Base-by-base conservation (phyloP, 176 grass and related monocot species). In the Juncus inflexus region DNA sequence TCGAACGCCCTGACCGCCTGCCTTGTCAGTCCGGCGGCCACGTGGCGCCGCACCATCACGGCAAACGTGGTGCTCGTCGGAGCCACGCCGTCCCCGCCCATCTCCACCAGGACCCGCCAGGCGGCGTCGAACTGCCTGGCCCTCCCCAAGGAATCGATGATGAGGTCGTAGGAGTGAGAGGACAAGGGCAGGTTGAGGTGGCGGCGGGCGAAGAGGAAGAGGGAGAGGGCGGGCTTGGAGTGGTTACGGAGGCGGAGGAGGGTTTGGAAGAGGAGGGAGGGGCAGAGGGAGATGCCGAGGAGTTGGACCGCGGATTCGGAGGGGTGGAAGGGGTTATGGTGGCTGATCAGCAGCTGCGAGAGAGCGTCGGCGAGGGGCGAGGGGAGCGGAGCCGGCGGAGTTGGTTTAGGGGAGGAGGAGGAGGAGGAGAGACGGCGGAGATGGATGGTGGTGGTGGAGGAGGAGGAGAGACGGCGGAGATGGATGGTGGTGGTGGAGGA, bases 181-280 rank as follows among this genome's bases (percentile, higher is more conserved):
- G 45, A 66, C 0, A 73, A 62, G 3, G 60, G 76, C 39, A 57
- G 52, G 28, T 15, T 64, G 14, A 81, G 58, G 71, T 95, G 83
- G 75, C 84, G 63, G 12, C 83, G 83, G 43, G 67, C 80, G 55
- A 80, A 73, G 78, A 87, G 65, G 75, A 95, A 89, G 64, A 95
- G 80, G 38, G 81, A 77, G 47, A 95, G 81, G 8, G 86, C 78
- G 61, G 86, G 74, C 53, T 90, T 95, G 78, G 90, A 95, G 15
- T 86, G 83, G 76, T 86, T 76, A 12, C 86, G 90, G 50, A 90
- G 90, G 58, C 90, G 86, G 72, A 95, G 86, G 67, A 95, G 86
- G 68, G 82, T 76, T 74, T 95, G 86, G 38, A 81, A 68, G 60
- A 95, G 82, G 75, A 87, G 83, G 38, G 58, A 58, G 19, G 63